Evolutionary conservation across 495 filamentous ascomycete genomes (phyloP).

Genomic region (Cercophora samala): DNA sequence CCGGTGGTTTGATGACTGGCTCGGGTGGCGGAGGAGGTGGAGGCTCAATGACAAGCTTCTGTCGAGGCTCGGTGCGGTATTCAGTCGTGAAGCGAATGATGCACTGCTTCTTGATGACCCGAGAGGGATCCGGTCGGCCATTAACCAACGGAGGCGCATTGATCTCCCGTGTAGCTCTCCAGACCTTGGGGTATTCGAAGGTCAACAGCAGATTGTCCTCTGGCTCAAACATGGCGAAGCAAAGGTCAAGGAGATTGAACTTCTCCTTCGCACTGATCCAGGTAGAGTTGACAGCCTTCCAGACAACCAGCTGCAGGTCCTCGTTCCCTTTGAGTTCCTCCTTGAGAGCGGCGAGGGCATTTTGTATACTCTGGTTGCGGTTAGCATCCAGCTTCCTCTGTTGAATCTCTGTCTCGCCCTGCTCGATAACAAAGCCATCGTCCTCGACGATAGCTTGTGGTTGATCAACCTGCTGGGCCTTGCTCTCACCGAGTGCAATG

Average conservation of each 20-base stretch:
- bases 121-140: background rate
- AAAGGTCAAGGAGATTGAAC: conserved; percentile 72
- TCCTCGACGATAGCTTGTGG: conserved; percentile 32
- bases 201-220: conserved; percentile 58
- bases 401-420: conserved; percentile 58
- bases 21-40: conserved; percentile 20
- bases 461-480: conserved; percentile 30
- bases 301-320: conserved; percentile 65
- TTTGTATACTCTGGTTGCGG: conserved; percentile 70
- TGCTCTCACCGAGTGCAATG: conserved; percentile 69
- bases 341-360: conserved; percentile 72
- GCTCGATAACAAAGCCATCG: conserved; percentile 75
- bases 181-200: conserved; percentile 68
- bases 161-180: conserved; percentile 55
- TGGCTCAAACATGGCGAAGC: conserved; percentile 66
- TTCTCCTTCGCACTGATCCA: conserved; percentile 66
- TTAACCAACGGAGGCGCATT: conserved; percentile 1
- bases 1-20: conserved; percentile 31
- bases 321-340: conserved; percentile 61
- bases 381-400: conserved; percentile 65
- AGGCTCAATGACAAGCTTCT: conserved; percentile 20
- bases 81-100: conserved; percentile 34
- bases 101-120: conserved; percentile 24
- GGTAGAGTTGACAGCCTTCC: conserved; percentile 71
- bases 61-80: conserved; percentile 34